These are phyloP conservation scores for Warburgia ugandensis DNA, from an alignment of 164 flowering plant species.

Conservation along the genomic window DNA sequence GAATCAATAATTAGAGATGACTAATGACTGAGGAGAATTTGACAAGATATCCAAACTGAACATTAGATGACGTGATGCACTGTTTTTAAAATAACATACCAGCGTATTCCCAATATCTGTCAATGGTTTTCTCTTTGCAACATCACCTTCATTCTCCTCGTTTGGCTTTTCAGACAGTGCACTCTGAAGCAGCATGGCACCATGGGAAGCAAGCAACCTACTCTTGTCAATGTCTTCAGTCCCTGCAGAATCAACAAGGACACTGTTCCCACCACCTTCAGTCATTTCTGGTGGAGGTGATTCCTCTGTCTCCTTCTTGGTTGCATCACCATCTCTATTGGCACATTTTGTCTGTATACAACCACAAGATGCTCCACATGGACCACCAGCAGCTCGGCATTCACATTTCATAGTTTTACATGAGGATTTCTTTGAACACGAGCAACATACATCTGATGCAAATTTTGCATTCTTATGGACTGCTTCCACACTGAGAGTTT, in stretches of 20 bases:
- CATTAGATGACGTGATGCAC: not conserved
- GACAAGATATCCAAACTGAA: too few species aligned
- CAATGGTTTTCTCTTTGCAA: conserved; percentile 53
- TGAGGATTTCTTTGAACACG: conserved; percentile 43
- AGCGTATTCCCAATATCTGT: conserved; percentile 85
- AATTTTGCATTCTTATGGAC: conserved; percentile 7
- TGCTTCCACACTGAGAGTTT: conserved; percentile 14
- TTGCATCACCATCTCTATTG: conserved; percentile 32
- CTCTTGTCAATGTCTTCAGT: conserved; percentile 28
- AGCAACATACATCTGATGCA: conserved; percentile 39
- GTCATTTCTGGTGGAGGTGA: conserved; percentile 9
- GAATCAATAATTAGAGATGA: too few species aligned
- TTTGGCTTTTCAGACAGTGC: conserved; percentile 51
- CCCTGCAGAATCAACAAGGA: not conserved
- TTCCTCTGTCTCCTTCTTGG: conserved; percentile 14
- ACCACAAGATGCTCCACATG: conserved; percentile 56
- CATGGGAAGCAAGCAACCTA: conserved; percentile 52
- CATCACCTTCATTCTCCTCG: conserved; percentile 27
- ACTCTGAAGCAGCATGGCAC: conserved; percentile 63
- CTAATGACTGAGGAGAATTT: too few species aligned
- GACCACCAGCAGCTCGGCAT: conserved; percentile 43
- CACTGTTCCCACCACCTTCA: conserved; percentile 16
- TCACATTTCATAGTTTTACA: conserved; percentile 79
- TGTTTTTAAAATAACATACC: conserved; percentile 32
- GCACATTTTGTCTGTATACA: conserved; percentile 49